A percentile compares a stretch with the other conserved stretches of the same genome.
These are phyloP conservation scores for Eucalyptus pauciflora DNA, from an alignment of 345 rosid species.

Conservation along the genomic window DNA sequence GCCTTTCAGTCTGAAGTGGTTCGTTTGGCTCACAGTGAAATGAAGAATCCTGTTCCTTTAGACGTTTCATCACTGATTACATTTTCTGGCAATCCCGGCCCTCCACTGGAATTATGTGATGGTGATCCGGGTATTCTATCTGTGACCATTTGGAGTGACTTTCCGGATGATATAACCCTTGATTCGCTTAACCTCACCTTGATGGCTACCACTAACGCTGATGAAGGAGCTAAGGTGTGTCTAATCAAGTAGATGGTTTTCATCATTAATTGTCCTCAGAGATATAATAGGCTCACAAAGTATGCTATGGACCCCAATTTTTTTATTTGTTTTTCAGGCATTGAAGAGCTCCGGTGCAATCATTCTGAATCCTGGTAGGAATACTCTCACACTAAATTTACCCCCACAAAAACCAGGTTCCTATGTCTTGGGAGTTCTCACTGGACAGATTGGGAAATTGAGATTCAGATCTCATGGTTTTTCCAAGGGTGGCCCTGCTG, in stretches of 20 bases:
- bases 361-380: constrained; percentile 65
- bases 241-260: not conserved
- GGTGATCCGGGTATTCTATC: constrained; percentile 90
- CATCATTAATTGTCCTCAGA: not conserved
- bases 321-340: constrained; percentile 44
- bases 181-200: constrained; percentile 85
- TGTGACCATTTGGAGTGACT: constrained; percentile 93
- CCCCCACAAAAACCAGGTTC: constrained; percentile 95
- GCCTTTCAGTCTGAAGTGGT: constrained; percentile 91
- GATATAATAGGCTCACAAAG: not conserved
- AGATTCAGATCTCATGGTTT: constrained; percentile 93
- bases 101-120: constrained; percentile 82
- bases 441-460: constrained; percentile 90
- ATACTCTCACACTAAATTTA: constrained; percentile 54
- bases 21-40: constrained; percentile 87
- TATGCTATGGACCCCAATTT: not conserved
- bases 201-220: constrained; percentile 75
- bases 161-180: constrained; percentile 93
- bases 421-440: constrained; percentile 87
- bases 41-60: constrained; percentile 86
- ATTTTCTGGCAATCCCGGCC: constrained; percentile 88
- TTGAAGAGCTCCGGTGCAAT: constrained; percentile 65
- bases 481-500: constrained; percentile 95
- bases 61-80: constrained; percentile 91
- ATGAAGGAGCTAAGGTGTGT: constrained; percentile 83